Evolutionary conservation across 768 basidiomycete genomes (phyloP).

Genomic region (Podaxis sp.): DNA sequence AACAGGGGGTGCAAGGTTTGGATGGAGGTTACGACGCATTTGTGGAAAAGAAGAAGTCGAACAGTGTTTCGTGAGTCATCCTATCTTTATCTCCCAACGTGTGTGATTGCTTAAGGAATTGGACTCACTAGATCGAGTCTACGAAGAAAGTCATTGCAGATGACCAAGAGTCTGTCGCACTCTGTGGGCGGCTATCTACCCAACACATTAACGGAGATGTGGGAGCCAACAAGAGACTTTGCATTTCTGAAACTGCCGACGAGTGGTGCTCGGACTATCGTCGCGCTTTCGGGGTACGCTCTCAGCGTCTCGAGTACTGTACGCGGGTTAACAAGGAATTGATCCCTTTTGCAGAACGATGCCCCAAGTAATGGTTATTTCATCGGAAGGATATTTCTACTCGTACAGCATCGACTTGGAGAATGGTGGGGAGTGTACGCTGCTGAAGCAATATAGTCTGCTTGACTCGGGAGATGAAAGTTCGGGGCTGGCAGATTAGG

Average conservation of each 20-base stretch:
- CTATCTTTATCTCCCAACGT: slow-evolving; percentile 4
- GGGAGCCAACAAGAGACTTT: slow-evolving; percentile 96
- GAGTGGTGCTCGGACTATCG: slow-evolving; percentile 77
- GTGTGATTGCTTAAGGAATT: background rate
- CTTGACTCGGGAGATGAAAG: slow-evolving; percentile 14
- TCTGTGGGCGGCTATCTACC: slow-evolving; percentile 86
- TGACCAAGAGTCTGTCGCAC: slow-evolving; percentile 75
- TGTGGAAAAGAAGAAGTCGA: slow-evolving; percentile 72
- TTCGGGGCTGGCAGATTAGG: background rate
- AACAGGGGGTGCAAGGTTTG: slow-evolving; percentile 52
- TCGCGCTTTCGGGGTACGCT: slow-evolving; percentile 82
- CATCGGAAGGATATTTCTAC: slow-evolving; percentile 94
- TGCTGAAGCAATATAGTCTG: slow-evolving; percentile 88
- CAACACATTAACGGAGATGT: slow-evolving; percentile 88
- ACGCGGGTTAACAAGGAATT: background rate
- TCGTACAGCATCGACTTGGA: slow-evolving; percentile 95
- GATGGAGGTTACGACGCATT: slow-evolving; percentile 88
- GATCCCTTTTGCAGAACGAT: slow-evolving; percentile 58
- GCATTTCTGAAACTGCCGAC: slow-evolving; percentile 85
- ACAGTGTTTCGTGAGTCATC: slow-evolving; percentile 56
- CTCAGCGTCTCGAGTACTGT: background rate
- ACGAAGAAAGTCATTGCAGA: slow-evolving; percentile 67
- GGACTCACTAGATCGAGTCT: slow-evolving; percentile 27
- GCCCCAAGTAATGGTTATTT: slow-evolving; percentile 97
- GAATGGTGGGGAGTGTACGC: slow-evolving; percentile 89